phyloP scores from a whole-genome alignment of 148 eudicot species.

The Linanthus parryae region DNA sequence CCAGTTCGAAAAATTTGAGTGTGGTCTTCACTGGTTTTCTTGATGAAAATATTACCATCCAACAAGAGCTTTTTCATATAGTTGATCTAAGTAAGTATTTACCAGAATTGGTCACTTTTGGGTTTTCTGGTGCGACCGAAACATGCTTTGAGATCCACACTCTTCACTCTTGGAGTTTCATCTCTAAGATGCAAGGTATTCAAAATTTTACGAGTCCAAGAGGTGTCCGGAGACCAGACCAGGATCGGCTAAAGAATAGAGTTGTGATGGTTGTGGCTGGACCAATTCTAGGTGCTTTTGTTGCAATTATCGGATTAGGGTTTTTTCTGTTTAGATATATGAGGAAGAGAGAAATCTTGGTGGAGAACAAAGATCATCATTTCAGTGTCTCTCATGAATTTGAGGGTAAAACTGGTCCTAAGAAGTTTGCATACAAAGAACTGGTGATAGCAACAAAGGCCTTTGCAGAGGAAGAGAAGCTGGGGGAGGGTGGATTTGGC shows the following conservation, averaged over 20 bases:
- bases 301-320: not conserved
- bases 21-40: too few relatives aligned
- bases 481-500: too few relatives aligned
- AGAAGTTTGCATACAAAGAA: too few relatives aligned
- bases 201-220: too few relatives aligned
- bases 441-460: too few relatives aligned
- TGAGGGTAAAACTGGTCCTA: too few relatives aligned
- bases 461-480: too few relatives aligned
- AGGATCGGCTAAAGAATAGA: not conserved
- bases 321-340: not conserved
- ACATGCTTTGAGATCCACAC: not conserved
- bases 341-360: not conserved
- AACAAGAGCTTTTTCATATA: too few relatives aligned
- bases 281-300: not conserved
- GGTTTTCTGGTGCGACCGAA: constrained; percentile 13
- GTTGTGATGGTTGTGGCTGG: too few relatives aligned
- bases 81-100: too few relatives aligned
- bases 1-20: not conserved
- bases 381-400: not conserved
- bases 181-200: not conserved
- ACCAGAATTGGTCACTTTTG: constrained; percentile 1
- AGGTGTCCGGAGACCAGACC: not conserved
- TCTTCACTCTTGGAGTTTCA: constrained; percentile 6
- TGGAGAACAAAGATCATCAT: not conserved
- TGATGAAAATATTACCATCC: too few relatives aligned